These are phyloP conservation scores for Fusarium redolens DNA, from an alignment of 2,329 filamentous ascomycete genomes.

Conservation along the genomic window DNA sequence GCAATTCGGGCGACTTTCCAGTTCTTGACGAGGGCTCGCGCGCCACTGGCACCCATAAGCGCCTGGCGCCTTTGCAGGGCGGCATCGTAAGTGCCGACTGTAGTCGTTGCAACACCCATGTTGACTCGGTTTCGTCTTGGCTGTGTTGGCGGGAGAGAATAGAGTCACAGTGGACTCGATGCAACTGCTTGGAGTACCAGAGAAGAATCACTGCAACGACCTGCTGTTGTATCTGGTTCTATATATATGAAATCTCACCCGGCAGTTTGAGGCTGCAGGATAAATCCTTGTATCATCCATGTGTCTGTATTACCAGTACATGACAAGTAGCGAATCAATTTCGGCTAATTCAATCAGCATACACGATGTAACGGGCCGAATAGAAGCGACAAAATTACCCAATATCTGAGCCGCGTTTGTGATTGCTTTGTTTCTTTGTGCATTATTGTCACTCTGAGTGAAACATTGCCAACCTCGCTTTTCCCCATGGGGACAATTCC, in stretches of 20 bases:
- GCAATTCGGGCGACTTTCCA: slow-evolving; percentile 70
- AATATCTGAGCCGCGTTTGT: background rate
- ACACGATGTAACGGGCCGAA: background rate
- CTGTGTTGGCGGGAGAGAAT: background rate
- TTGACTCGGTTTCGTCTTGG: background rate
- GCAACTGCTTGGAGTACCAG: background rate
- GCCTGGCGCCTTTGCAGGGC: slow-evolving; percentile 63
- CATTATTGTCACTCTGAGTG: background rate
- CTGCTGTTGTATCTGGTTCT: background rate
- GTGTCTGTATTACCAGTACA: background rate
- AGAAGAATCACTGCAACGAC: background rate
- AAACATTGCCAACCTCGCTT: background rate
- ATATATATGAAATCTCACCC: slow-evolving; percentile 5
- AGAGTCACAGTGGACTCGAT: background rate
- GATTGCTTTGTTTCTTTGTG: background rate
- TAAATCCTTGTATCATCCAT: slow-evolving; percentile 11
- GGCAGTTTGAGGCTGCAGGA: slow-evolving; percentile 1
- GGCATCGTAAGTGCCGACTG: slow-evolving; percentile 58
- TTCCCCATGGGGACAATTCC: slow-evolving; percentile 3
- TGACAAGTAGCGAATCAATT: background rate
- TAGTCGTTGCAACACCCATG: slow-evolving; percentile 24
- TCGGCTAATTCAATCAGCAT: slow-evolving; percentile 12
- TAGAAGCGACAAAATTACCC: background rate
- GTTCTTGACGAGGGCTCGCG: slow-evolving; percentile 67
- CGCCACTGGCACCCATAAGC: slow-evolving; percentile 65